Evolutionary conservation across 805 yeast species (phyloP).

Genomic region (Nakazawaea anatomiae): DNA sequence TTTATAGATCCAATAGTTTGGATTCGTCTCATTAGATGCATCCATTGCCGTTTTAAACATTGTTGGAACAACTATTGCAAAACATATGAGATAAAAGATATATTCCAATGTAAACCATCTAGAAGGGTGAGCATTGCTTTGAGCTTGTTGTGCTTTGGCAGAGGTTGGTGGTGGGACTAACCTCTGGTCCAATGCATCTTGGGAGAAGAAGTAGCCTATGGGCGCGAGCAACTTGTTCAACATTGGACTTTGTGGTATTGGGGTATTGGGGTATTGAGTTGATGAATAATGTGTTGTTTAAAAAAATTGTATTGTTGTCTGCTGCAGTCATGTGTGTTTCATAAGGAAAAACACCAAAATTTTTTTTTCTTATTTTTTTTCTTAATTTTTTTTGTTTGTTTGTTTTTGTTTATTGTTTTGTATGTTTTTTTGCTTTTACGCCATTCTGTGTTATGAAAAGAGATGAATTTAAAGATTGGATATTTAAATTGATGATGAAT

Average conservation of each 20-base stretch:
- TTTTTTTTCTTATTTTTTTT: no score
- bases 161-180: slow-evolving; percentile 33
- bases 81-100: slow-evolving; percentile 55
- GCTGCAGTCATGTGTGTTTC: no score
- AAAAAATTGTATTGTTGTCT: no score
- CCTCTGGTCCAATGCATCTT: slow-evolving; percentile 48
- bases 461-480: no score
- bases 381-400: no score
- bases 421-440: no score
- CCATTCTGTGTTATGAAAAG: no score
- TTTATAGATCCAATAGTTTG: slow-evolving; percentile 61
- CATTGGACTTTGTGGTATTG: background rate
- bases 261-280: background rate
- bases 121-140: slow-evolving; percentile 30
- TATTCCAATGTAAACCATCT: slow-evolving; percentile 80
- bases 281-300: background rate
- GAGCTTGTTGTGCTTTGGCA: slow-evolving; percentile 24
- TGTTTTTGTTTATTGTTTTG: no score
- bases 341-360: no score
- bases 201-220: slow-evolving; percentile 33
- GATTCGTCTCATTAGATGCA: slow-evolving; percentile 69
- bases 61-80: slow-evolving; percentile 68
- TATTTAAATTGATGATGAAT: no score
- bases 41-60: slow-evolving; percentile 79
- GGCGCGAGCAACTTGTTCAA: background rate